These are phyloP conservation scores for Arabidopsis arenosa DNA, from an alignment of 345 rosid genomes.

Conservation along the genomic window DNA sequence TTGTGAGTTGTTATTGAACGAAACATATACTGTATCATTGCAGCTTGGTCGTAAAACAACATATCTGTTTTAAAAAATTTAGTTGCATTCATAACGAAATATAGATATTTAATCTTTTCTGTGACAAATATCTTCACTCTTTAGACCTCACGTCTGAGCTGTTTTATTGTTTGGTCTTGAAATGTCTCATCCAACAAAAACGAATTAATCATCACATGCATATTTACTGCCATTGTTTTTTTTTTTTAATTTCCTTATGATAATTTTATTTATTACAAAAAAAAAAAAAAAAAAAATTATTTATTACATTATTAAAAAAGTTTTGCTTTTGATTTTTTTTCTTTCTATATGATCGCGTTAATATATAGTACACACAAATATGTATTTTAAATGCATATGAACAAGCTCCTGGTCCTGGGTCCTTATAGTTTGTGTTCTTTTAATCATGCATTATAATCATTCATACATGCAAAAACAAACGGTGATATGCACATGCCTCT, in stretches of 20 bases:
- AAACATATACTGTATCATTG: slow-evolving; percentile 14
- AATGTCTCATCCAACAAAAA: slow-evolving; percentile 1
- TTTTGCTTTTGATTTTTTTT: not conserved
- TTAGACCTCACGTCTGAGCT: slow-evolving; percentile 1
- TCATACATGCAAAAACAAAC: slow-evolving; percentile 20
- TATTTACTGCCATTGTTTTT: not conserved
- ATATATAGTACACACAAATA: not conserved
- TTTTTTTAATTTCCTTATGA: not conserved
- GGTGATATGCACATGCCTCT: slow-evolving; percentile 33
- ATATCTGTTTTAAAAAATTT: not conserved
- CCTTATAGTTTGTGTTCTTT: slow-evolving; percentile 13
- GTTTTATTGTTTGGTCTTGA: too few species aligned
- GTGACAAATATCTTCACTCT: slow-evolving; percentile 21
- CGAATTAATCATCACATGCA: too few species aligned
- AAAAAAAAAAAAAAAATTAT: too few species aligned
- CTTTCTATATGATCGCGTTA: not conserved
- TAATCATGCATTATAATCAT: slow-evolving; percentile 21
- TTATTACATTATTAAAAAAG: too few species aligned
- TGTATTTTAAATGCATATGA: not conserved
- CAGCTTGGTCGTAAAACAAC: not conserved
- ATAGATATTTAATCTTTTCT: not conserved
- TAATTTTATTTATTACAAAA: too few species aligned
- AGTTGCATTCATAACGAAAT: too few species aligned
- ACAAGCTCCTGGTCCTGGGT: slow-evolving; percentile 2
- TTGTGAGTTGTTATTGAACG: not conserved